Conservation (phyloP, 306 rosid genomes). For the Casuarina equisetifolia region DNA sequence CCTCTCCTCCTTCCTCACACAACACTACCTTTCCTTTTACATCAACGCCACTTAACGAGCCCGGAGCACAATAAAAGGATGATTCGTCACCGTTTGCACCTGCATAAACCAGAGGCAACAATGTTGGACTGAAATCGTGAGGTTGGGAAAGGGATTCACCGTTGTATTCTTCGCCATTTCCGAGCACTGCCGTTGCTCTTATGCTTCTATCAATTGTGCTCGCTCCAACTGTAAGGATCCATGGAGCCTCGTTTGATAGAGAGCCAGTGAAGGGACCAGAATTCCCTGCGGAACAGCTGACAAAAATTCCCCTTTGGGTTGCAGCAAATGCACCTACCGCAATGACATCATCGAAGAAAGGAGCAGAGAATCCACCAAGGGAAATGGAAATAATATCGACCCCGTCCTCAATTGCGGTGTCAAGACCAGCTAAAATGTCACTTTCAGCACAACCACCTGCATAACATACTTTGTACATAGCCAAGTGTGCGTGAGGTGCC, state of each 20-base stretch:
- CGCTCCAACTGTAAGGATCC: slow-evolving; percentile 62
- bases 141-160: slow-evolving; percentile 50
- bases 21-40: slow-evolving; percentile 52
- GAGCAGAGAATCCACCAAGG: slow-evolving; percentile 48
- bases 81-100: slow-evolving; percentile 25
- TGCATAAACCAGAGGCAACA: slow-evolving; percentile 48
- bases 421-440: slow-evolving; percentile 49
- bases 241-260: slow-evolving; percentile 66
- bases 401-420: slow-evolving; percentile 52
- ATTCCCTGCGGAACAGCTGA: slow-evolving; percentile 72
- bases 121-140: slow-evolving; percentile 10
- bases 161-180: slow-evolving; percentile 41
- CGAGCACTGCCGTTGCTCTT: slow-evolving; percentile 43
- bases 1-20: slow-evolving; percentile 40
- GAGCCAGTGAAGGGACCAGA: slow-evolving; percentile 44
- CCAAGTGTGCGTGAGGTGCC: slow-evolving; percentile 67
- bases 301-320: slow-evolving; percentile 58
- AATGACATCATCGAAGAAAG: slow-evolving; percentile 46
- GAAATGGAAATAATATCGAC: slow-evolving; percentile 81
- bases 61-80: slow-evolving; percentile 23
- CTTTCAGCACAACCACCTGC: slow-evolving; percentile 29
- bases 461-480: slow-evolving; percentile 52
- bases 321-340: slow-evolving; percentile 77
- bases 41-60: slow-evolving; percentile 25
- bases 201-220: slow-evolving; percentile 62